Percentiles rank a stretch among this genome's conserved stretches.
Evolutionary conservation across 2,329 filamentous ascomycete species (phyloP).

Genomic region (Microcera coccophila): DNA sequence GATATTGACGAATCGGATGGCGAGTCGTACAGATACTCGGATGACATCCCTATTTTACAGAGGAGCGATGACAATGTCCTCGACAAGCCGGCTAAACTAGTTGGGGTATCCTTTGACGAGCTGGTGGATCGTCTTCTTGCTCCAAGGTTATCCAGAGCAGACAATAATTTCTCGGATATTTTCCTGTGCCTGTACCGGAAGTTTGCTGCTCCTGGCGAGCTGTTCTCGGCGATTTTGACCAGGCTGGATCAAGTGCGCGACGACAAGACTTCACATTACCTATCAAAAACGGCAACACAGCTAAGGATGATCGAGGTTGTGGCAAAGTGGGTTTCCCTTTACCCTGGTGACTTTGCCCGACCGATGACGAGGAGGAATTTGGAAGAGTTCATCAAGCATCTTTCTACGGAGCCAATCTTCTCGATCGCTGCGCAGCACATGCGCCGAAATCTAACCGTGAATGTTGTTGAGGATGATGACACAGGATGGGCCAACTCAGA

Average conservation of each 20-base stretch:
- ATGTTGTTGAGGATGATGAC: conserved; percentile 81
- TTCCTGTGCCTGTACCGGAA: conserved; percentile 93
- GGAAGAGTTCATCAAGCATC: conserved; percentile 67
- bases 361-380: conserved; percentile 68
- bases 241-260: conserved; percentile 69
- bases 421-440: conserved; percentile 83
- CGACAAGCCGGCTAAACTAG: conserved; percentile 44
- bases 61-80: conserved; percentile 61
- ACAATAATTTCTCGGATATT: conserved; percentile 81
- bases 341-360: conserved; percentile 89
- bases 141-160: conserved; percentile 78
- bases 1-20: conserved; percentile 68
- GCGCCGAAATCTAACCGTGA: conserved; percentile 66
- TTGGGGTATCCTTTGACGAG: conserved; percentile 61
- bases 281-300: conserved; percentile 76
- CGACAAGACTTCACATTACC: conserved; percentile 62
- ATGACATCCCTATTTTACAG: conserved; percentile 64
- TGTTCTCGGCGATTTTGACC: conserved; percentile 74
- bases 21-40: conserved; percentile 62
- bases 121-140: conserved; percentile 83
- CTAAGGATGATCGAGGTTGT: conserved; percentile 79
- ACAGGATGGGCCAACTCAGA: conserved; percentile 88
- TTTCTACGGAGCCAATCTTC: conserved; percentile 78
- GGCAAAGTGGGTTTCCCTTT: conserved; percentile 83
- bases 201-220: conserved; percentile 75